phyloP scores from a whole-genome alignment of 106 monocot species.

The Alisma plantagoaquatica region DNA sequence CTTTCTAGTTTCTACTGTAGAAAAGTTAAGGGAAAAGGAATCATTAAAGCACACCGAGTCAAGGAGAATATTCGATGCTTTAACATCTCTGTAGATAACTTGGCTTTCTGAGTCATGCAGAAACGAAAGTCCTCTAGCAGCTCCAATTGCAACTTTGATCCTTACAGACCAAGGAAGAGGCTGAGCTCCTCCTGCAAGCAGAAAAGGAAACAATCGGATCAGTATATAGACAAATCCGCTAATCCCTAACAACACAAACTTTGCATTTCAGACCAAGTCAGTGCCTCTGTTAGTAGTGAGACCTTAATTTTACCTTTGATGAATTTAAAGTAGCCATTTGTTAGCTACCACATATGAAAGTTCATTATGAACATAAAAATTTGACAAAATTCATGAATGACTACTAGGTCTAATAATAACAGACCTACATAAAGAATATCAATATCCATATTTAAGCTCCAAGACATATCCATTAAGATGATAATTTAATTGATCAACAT shows the following conservation, averaged over 20 bases:
- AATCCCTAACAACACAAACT: neutral
- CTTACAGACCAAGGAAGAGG: slow-evolving; percentile 72
- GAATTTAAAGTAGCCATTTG: neutral
- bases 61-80: slow-evolving; percentile 90
- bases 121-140: slow-evolving; percentile 78
- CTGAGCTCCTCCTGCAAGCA: slow-evolving; percentile 39
- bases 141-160: slow-evolving; percentile 73
- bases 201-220: slow-evolving; percentile 3
- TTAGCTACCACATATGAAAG: neutral
- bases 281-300: too few species aligned
- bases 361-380: neutral
- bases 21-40: too few species aligned
- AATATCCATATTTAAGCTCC: too few species aligned
- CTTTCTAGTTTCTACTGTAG: too few species aligned
- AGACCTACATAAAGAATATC: too few species aligned
- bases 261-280: too few species aligned
- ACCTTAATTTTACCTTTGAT: too few species aligned
- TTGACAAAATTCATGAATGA: neutral
- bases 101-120: slow-evolving; percentile 71
- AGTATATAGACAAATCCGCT: neutral
- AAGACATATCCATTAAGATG: too few species aligned
- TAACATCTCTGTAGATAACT: slow-evolving; percentile 94
- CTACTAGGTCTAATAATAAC: too few species aligned
- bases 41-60: slow-evolving; percentile 67
- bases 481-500: too few species aligned